phyloP scores from a whole-genome alignment of 768 basidiomycete species.

The Rhodosporidiobolus sp. region DNA sequence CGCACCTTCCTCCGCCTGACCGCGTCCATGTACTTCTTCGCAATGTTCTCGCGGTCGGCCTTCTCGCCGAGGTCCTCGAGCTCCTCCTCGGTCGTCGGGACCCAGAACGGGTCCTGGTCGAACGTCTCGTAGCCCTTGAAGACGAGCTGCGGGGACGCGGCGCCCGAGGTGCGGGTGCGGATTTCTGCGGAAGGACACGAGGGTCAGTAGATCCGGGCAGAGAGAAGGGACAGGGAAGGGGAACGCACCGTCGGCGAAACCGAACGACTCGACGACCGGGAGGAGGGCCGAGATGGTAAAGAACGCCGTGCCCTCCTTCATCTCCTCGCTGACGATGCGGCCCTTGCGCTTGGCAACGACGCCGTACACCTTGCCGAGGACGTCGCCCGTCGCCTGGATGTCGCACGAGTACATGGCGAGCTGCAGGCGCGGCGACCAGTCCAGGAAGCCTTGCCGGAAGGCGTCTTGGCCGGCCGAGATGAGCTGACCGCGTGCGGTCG shows the following conservation, averaged over 20 bases:
- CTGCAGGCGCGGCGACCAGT: constrained; percentile 97
- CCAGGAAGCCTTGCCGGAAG: constrained; percentile 80
- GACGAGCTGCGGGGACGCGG: constrained; percentile 93
- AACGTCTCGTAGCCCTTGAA: constrained; percentile 95
- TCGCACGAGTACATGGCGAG: constrained; percentile 98
- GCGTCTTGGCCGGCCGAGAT: constrained; percentile 85
- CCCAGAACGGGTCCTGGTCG: constrained; percentile 92
- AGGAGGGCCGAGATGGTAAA: constrained; percentile 86
- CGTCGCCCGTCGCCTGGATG: constrained; percentile 95
- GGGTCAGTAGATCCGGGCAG: not conserved
- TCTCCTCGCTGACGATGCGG: constrained; percentile 90
- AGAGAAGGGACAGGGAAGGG: not conserved
- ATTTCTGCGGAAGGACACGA: constrained; percentile 62
- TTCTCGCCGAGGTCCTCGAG: constrained; percentile 96
- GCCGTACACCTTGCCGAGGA: constrained; percentile 93
- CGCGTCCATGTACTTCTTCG: constrained; percentile 55
- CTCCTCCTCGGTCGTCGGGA: constrained; percentile 93
- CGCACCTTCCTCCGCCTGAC: constrained; percentile 38
- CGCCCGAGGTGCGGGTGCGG: constrained; percentile 90
- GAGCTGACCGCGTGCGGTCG: constrained; percentile 83
- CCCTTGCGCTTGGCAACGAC: constrained; percentile 90
- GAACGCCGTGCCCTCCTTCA: constrained; percentile 95
- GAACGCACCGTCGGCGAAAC: constrained; percentile 83
- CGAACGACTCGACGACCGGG: constrained; percentile 95
- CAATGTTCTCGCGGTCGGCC: constrained; percentile 87